Base-by-base conservation (phyloP, 2,329 filamentous ascomycete species). In the Colletotrichum lindemuthianum region DNA sequence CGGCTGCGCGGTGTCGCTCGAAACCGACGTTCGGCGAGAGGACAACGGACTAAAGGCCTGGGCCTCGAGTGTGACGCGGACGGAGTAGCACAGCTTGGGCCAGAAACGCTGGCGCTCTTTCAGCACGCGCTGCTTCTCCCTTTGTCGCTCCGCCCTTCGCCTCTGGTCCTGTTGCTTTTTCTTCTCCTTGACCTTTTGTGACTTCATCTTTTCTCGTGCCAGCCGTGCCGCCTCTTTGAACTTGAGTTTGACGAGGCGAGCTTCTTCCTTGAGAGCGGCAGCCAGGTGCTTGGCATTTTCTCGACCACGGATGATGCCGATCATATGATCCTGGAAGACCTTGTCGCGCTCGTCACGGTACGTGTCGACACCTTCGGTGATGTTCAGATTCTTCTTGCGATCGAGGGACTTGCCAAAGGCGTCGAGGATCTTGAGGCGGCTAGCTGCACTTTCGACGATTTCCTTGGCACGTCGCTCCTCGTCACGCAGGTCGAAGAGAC, bases 1-100 rank as follows among this genome's bases (percentile, higher is more conserved):
- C 75, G 73, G 74, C 63, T 86, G 81, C 24, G 79, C 80, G 37
- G 84, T 78, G 52, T 88, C 84, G 43, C 88, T 88, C 5, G 80
- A 75, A 11, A 83, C 68, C 1, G 84, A 87, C 51, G 72, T 78
- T 24, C 83, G 81, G 8, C 84, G 80, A 10, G 84, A 86, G 0
- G 82, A 81, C 41, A 57, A 60, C 4, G 81, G 80, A 0, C 82
- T 83, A 48, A 77, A 73, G 36, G 63, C 69, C n/a, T 76, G 69
- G 15, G 77, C 78, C 49, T 86, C 84, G 32, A 87, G 76, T n/a
- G 77, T 82, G 70, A 87, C 81, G 16, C 78, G 82, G 45, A 86
- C 75, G 2, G 76, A 74, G 70, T 84, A 86, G 69, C 79, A 81
- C 40, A 76, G 76, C 55, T 79, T 80, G 5, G 84, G 81, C 84